Base-by-base conservation (phyloP, 2,329 filamentous ascomycete genomes). In the Cladosporium sphaerospermum region DNA sequence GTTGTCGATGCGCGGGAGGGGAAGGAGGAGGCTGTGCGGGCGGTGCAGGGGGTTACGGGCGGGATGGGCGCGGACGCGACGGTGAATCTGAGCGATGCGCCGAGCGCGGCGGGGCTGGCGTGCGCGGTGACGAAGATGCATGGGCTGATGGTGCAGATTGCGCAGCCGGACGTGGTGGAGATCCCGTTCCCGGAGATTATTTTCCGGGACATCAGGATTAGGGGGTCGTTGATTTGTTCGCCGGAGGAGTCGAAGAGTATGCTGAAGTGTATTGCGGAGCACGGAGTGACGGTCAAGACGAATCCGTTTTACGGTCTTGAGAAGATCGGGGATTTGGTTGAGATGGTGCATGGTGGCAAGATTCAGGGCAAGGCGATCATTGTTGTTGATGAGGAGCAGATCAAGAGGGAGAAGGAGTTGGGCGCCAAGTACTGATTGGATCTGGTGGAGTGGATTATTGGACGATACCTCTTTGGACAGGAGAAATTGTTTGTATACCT, bases 81-180 rank as follows among this genome's bases (percentile, higher is more conserved):
- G 0, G 63, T 84, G 10, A 77, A 77, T 45, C 62, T 84, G 1
- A 73, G 73, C n/a, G 80, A 83, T 56, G 75, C 77, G 14, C 63
- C 69, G 1, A 67, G 66, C 0, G 75, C 80, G 2, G 75, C 78
- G 39, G 78, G 72, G 4, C 64, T 75, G 18, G 75, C 73, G 0
- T 80, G 77, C 49, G 79, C 79, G 0, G 68, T 82, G 1, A 84
- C 81, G 0, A 76, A 73, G 60, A 82, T 78, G 73, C 81, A 84
- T 61, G 80, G 79, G 2, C 74, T 69, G 0, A 70, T 83, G 61
- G 70, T 84, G 2, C 79, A 84, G 63, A 75, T 84, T 45, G 80
- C 79, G n/a, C 80, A 82, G 56, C 71, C 70, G 8, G 63, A 69
- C 33, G 60, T 65, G 9, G 62, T 74, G 11, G 54, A 53, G 19